Percentiles rank a stretch among this genome's conserved stretches.
Evolutionary conservation across 805 yeast genomes (phyloP).

Genomic region (Henningerozyma blattae): DNA sequence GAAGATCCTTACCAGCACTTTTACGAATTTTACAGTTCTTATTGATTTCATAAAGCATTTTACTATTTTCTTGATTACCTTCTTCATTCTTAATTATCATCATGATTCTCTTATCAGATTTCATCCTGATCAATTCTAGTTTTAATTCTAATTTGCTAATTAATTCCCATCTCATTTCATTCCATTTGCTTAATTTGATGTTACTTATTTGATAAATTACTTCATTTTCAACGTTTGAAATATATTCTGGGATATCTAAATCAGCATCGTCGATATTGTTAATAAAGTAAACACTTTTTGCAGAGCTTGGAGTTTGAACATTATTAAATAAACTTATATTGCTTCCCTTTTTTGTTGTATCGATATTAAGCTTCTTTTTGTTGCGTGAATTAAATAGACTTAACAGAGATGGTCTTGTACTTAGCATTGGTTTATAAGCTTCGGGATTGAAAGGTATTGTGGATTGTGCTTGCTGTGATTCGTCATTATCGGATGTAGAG

Average conservation of each 20-base stretch:
- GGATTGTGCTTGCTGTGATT: not conserved
- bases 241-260: not conserved
- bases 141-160: conserved; percentile 5
- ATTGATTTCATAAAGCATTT: conserved; percentile 10
- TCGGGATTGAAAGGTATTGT: conserved; percentile 11
- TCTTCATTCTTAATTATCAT: conserved; percentile 7
- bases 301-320: not conserved
- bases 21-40: conserved; percentile 13
- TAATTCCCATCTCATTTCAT: conserved; percentile 13
- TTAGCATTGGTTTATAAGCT: conserved; percentile 10
- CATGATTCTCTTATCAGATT: conserved; percentile 3
- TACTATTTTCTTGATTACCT: conserved; percentile 4
- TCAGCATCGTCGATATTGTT: not conserved
- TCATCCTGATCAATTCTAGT: conserved; percentile 4
- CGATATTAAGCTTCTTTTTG: conserved; percentile 8
- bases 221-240: not conserved
- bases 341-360: conserved; percentile 2
- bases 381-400: conserved; percentile 15
- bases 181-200: conserved; percentile 16
- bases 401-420: conserved; percentile 14
- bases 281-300: not conserved
- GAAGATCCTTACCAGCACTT: conserved; percentile 24
- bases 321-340: not conserved
- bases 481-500: not conserved
- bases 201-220: not conserved